Percentiles rank a stretch among this genome's conserved stretches.
Conservation (phyloP, 2,329 filamentous ascomycete genomes). For the Didymosphaeria variabile region DNA sequence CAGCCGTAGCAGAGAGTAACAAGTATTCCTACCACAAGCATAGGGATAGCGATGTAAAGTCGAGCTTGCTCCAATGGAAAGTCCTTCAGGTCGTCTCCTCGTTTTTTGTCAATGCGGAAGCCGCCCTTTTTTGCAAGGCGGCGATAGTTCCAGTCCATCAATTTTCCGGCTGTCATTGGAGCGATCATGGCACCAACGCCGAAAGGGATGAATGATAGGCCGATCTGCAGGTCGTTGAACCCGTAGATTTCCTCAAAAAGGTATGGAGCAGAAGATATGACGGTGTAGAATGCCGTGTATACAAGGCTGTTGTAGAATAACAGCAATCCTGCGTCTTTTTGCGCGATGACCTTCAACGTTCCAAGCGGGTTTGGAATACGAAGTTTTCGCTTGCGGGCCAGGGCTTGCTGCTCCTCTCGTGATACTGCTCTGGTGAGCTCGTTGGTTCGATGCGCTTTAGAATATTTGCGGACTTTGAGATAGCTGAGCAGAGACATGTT, state of each 20-base stretch:
- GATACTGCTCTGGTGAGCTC: constrained; percentile 32
- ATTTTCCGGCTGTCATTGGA: constrained; percentile 58
- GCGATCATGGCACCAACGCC: constrained; percentile 50
- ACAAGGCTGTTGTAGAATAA: constrained; percentile 49
- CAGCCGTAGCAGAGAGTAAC: constrained; percentile 51
- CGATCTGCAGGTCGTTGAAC: constrained; percentile 59
- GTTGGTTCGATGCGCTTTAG: constrained; percentile 17
- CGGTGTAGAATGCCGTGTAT: constrained; percentile 60
- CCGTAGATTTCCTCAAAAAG: constrained; percentile 57
- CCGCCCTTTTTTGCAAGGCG: constrained; percentile 69
- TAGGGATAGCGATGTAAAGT: constrained; percentile 46
- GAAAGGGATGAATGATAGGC: constrained; percentile 51
- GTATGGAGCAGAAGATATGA: constrained; percentile 57
- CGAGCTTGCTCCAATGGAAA: constrained; percentile 60
- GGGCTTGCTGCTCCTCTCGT: constrained; percentile 28
- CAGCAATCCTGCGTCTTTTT: constrained; percentile 53
- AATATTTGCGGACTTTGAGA: constrained; percentile 41
- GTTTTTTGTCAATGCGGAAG: constrained; percentile 67
- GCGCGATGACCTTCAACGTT: constrained; percentile 50
- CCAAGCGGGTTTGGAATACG: constrained; percentile 57
- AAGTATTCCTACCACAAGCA: constrained; percentile 43
- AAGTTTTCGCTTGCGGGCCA: constrained; percentile 45
- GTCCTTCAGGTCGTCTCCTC: constrained; percentile 57
- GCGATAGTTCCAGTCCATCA: constrained; percentile 76
- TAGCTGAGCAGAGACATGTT: constrained; percentile 36